Conservation (phyloP, 2,329 filamentous ascomycete species). For the Fusarium proliferatum region DNA sequence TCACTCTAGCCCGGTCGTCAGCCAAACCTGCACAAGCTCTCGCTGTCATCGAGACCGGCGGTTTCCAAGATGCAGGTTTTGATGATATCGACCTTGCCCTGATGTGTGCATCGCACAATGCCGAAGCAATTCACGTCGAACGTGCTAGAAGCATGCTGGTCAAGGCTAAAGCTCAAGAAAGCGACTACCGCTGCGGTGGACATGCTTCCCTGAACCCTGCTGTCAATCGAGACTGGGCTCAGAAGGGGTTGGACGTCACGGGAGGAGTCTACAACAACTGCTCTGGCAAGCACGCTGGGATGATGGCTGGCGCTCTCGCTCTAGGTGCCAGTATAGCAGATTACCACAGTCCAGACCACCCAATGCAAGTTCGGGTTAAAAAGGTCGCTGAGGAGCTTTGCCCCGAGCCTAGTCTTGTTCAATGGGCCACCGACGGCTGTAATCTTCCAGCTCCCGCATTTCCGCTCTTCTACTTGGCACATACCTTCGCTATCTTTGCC, state of each 20-base stretch:
- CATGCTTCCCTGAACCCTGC: background rate
- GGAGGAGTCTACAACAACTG: rapidly evolving
- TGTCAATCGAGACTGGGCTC: background rate
- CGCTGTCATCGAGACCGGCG: background rate
- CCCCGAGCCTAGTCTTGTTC: background rate
- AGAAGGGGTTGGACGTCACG: background rate
- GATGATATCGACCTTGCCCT: background rate
- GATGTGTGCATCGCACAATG: background rate
- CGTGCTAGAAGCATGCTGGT: background rate
- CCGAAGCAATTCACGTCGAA: rapidly evolving
- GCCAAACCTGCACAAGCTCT: background rate
- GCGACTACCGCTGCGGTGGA: background rate
- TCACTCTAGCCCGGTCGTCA: background rate
- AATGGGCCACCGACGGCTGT: background rate
- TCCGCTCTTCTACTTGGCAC: background rate
- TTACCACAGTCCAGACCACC: background rate
- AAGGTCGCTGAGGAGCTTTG: background rate
- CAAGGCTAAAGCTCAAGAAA: background rate
- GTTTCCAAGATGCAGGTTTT: background rate
- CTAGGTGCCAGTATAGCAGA: background rate
- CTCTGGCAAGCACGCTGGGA: background rate
- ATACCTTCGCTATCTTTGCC: background rate
- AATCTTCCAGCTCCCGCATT: background rate
- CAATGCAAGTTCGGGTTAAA: background rate
- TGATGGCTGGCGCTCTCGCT: background rate